Base-by-base conservation (phyloP, 352 stramenopile genomes). In the Phytophthora pisi region DNA sequence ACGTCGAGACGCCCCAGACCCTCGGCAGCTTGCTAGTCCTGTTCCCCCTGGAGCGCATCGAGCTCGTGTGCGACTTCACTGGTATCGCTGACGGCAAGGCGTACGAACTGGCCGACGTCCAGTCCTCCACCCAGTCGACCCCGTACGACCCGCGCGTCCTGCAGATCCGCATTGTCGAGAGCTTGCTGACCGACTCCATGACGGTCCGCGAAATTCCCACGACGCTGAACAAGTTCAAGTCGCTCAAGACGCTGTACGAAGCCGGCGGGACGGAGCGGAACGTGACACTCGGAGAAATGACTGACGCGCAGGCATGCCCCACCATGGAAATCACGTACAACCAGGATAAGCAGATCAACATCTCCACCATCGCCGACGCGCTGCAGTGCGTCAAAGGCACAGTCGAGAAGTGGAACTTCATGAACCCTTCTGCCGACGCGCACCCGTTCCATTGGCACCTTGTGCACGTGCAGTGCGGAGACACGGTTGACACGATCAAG, bases 371-470 rank as follows among this genome's bases (percentile, higher is more conserved):
- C 45, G 80, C 61, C 26, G 75, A 64, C 8, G 72, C 68, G 38
- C 62, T 91, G 36, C 60, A 79, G 43, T 93, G 84, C 61, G 90
- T 82, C 43, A 85, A 82, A 61, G 84, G 82, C 30, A 91, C 85
- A 54, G 84, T 93, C 11, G 84, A 93, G 67, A 88, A 88, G 43
- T 93, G 84, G 84, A 78, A 88, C 54, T 93, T 93, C 74, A 77
- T 89, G 60, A 93, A 93, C 69, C 84, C 84, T 4, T 90, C 84
- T 10, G 84, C 91, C 46, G 84, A 93, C 57, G 75, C 81, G 42
- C 84, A 93, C 45, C 84, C 84, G 45, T 93, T 93, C 79, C 84
- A 93, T 54, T 93, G 84, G 84, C 84, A 91, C 61, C 71, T 93
- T 49, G 78, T 93, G 5, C 91, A 91, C 59, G 84, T 82, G 0